Evolutionary conservation across 768 basidiomycete genomes (phyloP).

Genomic region (Xerocomellus intermedius): DNA sequence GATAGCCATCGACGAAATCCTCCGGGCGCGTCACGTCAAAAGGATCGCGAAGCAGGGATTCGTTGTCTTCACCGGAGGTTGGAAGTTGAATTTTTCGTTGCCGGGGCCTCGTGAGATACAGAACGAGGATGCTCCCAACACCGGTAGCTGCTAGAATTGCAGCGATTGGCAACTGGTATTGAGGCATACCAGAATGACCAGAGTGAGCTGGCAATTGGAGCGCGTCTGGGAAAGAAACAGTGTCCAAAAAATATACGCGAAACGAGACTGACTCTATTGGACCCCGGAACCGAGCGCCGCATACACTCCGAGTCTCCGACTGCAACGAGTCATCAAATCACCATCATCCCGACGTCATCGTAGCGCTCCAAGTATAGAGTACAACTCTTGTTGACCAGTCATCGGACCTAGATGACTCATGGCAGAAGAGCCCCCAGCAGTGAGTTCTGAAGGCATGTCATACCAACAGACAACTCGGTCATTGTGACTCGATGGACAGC

Average conservation of each 20-base stretch:
- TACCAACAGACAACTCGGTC: too few relatives aligned
- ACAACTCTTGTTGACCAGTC: too few relatives aligned
- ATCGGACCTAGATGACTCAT: too few relatives aligned
- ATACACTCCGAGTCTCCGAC: too few relatives aligned
- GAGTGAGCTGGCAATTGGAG: background rate
- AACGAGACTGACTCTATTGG: background rate
- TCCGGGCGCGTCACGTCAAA: constrained; percentile 74
- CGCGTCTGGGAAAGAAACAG: background rate
- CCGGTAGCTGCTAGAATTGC: constrained; percentile 43
- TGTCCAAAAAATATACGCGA: background rate
- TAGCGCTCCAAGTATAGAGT: too few relatives aligned
- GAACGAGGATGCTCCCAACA: constrained; percentile 43
- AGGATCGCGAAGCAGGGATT: constrained; percentile 44
- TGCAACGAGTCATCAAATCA: background rate
- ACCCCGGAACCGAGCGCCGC: constrained; percentile 11
- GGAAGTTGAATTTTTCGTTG: constrained; percentile 56
- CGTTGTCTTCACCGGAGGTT: constrained; percentile 21
- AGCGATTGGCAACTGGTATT: constrained; percentile 57
- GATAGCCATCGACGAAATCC: constrained; percentile 65
- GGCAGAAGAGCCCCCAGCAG: too few relatives aligned
- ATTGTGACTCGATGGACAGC: too few relatives aligned
- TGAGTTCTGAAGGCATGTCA: too few relatives aligned
- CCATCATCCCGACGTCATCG: background rate
- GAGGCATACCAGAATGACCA: constrained; percentile 44
- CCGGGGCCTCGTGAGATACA: constrained; percentile 39